Percentiles rank a stretch among this genome's conserved stretches.
Conservation (phyloP, 75 land plant genomes). For the Larix kaempferi region DNA sequence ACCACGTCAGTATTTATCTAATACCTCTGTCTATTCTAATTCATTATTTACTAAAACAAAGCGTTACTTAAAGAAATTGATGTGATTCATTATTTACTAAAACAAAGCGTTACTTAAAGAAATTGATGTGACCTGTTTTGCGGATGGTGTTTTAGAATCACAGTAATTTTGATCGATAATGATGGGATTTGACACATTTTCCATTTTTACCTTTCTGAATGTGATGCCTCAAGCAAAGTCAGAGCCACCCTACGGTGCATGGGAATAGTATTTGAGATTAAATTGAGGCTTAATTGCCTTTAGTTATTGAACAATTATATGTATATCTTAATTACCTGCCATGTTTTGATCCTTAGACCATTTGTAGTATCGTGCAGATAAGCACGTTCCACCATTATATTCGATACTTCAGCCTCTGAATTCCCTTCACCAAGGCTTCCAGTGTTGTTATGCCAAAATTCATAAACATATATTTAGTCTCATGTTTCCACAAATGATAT, state of each 20-base stretch:
- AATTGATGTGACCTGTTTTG: not conserved
- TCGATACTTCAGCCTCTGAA: constrained; percentile 28
- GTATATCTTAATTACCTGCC: constrained; percentile 30
- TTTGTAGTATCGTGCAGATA: constrained; percentile 24
- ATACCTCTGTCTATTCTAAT: too few species aligned
- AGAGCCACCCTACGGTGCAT: constrained; percentile 62
- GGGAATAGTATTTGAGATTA: too few species aligned
- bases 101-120: too few species aligned
- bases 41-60: too few species aligned
- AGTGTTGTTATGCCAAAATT: constrained; percentile 14
- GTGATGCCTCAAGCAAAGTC: constrained; percentile 59
- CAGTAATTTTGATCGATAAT: constrained; percentile 92
- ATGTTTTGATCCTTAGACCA: constrained; percentile 49
- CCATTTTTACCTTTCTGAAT: constrained; percentile 70
- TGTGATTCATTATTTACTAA: too few species aligned
- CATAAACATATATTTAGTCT: too few species aligned
- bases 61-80: too few species aligned
- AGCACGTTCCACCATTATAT: constrained; percentile 25
- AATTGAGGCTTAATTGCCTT: too few species aligned
- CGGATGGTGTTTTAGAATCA: constrained; percentile 60
- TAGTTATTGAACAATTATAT: not conserved
- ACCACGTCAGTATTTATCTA: too few species aligned
- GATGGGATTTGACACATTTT: constrained; percentile 81
- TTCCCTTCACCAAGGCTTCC: constrained; percentile 35
- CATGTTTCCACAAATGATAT: too few species aligned